A percentile compares a stretch with the other conserved stretches of the same genome.
phyloP scores from a whole-genome alignment of 306 rosid genomes.

The Spatholobus suberectus region DNA sequence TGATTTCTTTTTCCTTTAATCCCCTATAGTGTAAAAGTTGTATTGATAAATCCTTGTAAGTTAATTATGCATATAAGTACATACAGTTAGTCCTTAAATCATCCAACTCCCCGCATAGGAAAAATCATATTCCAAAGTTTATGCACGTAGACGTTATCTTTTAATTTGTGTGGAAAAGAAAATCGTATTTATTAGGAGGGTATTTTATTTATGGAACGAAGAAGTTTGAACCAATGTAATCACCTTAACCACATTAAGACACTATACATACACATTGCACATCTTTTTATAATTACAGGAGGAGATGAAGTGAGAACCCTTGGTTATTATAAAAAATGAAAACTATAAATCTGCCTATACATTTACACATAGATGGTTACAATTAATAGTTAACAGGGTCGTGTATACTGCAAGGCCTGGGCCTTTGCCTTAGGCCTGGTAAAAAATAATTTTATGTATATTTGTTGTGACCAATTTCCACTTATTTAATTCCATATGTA shows the following conservation, averaged over 20 bases:
- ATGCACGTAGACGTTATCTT: background rate
- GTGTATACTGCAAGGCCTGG: too few relatives aligned
- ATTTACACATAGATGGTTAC: too few relatives aligned
- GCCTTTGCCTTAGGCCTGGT: too few relatives aligned
- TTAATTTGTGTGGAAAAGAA: background rate
- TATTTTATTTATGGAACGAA: background rate
- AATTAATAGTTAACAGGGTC: too few relatives aligned
- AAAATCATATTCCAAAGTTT: background rate
- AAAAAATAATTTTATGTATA: too few relatives aligned
- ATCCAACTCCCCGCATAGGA: background rate
- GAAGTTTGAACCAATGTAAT: background rate
- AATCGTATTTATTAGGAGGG: background rate
- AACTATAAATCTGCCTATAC: too few relatives aligned
- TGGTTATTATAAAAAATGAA: too few relatives aligned
- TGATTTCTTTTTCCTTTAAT: background rate
- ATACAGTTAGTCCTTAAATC: background rate
- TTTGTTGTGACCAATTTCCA: too few relatives aligned
- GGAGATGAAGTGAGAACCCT: too few relatives aligned
- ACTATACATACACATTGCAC: background rate
- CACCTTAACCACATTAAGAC: background rate
- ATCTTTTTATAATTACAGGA: too few relatives aligned
- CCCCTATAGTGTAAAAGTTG: background rate
- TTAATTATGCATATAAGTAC: background rate
- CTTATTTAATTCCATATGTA: too few relatives aligned
- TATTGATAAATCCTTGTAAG: background rate